Evolutionary conservation across 148 eudicot genomes (phyloP).

Genomic region (Amaranthus palmeri): DNA sequence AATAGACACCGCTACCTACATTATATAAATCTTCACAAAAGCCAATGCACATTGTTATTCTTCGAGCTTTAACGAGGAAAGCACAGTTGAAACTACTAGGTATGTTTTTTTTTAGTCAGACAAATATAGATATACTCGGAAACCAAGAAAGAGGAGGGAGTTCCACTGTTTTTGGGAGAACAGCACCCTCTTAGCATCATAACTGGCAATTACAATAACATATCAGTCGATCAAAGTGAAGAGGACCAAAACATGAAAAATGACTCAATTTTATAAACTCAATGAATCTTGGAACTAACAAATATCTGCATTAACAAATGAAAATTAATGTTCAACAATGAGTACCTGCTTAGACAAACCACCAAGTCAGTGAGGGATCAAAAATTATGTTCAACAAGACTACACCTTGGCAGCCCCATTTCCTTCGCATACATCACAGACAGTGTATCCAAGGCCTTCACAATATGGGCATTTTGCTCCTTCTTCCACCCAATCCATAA

Average conservation of each 20-base stretch:
- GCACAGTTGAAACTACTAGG: too few species aligned
- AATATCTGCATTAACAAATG: background rate
- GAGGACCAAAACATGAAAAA: background rate
- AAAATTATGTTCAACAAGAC: conserved; percentile 1
- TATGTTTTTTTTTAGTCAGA: too few species aligned
- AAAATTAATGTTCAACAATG: background rate
- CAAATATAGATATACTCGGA: too few species aligned
- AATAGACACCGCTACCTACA: too few species aligned
- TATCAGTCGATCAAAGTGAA: background rate
- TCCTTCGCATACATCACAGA: conserved; percentile 69
- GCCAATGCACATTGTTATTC: too few species aligned
- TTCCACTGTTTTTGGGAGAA: background rate
- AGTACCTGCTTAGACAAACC: conserved; percentile 14
- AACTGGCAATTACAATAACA: background rate
- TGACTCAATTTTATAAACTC: background rate
- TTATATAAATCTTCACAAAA: too few species aligned
- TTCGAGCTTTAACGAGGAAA: too few species aligned
- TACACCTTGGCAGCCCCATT: conserved; percentile 26
- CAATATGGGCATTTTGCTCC: conserved; percentile 84
- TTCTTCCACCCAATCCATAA: conserved; percentile 89
- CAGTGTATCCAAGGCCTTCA: conserved; percentile 64
- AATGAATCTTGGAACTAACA: background rate
- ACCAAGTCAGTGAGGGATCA: background rate
- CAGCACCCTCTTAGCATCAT: background rate
- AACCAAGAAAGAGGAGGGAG: too few species aligned